phyloP scores from a whole-genome alignment of 148 eudicot genomes.

The Cornus florida region DNA sequence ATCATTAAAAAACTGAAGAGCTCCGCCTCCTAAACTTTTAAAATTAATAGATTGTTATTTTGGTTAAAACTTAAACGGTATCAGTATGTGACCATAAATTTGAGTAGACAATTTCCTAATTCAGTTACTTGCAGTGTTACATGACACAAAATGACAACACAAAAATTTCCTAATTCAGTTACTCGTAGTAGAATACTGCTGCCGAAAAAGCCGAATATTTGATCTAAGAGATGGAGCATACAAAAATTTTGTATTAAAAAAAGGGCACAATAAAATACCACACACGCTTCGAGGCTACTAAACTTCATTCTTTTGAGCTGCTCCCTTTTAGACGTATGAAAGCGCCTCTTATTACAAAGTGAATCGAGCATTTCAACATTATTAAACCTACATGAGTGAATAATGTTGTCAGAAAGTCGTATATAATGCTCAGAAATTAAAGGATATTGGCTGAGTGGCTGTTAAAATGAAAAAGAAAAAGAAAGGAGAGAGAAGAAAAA shows the following conservation, averaged over 20 bases:
- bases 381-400: conserved; percentile 46
- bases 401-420: neutral
- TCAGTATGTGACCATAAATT: too few relatives aligned
- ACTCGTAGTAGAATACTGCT: neutral
- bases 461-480: too few relatives aligned
- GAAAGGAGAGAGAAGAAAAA: neutral
- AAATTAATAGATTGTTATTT: too few relatives aligned
- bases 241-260: neutral
- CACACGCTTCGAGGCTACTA: conserved; percentile 29
- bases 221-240: neutral
- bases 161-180: neutral
- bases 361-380: conserved; percentile 40
- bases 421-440: neutral
- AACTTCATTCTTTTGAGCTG: conserved; percentile 62
- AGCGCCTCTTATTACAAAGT: conserved; percentile 52
- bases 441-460: neutral
- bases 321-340: conserved; percentile 41
- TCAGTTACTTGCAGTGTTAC: neutral
- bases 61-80: too few relatives aligned
- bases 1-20: too few relatives aligned
- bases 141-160: neutral
- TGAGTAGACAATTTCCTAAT: too few relatives aligned
- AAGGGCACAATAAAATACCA: conserved; percentile 35
- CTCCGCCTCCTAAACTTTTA: too few relatives aligned
- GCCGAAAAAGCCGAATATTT: neutral